Conservation (phyloP, 345 rosid genomes). For the Cardamine occulta region DNA sequence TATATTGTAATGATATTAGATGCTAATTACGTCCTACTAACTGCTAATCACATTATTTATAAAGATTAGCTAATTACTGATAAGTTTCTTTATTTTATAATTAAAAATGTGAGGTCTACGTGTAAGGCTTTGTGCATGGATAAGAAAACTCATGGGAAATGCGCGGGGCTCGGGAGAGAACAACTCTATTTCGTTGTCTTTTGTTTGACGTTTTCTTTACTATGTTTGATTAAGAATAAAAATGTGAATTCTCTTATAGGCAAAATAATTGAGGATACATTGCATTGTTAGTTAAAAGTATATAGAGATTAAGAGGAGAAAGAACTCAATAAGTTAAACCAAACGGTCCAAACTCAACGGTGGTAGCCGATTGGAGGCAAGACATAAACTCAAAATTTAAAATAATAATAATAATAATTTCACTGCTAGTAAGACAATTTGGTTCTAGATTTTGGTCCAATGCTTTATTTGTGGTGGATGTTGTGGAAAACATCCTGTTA, state of each 20-base stretch:
- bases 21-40: conserved; percentile 14
- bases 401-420: no score
- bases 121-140: conserved; percentile 37
- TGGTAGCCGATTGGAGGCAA: no score
- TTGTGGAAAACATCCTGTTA: no score
- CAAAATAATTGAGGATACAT: background rate
- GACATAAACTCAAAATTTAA: background rate
- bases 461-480: background rate
- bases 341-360: no score
- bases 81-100: background rate
- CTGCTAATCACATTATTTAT: background rate
- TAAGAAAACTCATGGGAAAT: conserved; percentile 22
- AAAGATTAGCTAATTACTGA: background rate
- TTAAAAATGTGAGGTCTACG: conserved; percentile 14
- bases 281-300: background rate
- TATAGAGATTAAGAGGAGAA: background rate
- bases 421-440: background rate
- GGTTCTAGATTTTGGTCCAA: background rate
- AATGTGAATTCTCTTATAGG: conserved; percentile 6
- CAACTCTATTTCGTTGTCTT: conserved; percentile 38
- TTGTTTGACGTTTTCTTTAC: conserved; percentile 33
- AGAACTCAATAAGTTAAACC: background rate
- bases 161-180: conserved; percentile 31
- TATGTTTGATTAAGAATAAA: conserved; percentile 1
- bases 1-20: background rate